Evolutionary conservation across 306 rosid species (phyloP).

Genomic region (Inga leiocalycina): DNA sequence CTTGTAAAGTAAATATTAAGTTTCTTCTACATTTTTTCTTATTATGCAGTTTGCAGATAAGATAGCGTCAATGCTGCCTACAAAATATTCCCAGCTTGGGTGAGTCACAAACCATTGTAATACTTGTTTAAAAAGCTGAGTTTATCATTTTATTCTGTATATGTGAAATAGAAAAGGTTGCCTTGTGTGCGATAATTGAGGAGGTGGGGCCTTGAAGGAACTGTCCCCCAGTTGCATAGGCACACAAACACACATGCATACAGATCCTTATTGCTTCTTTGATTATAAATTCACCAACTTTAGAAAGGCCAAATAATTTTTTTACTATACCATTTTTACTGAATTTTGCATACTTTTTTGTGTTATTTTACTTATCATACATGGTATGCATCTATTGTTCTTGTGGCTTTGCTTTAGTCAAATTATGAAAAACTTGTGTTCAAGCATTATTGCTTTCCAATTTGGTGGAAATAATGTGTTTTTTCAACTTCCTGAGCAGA

Average conservation of each 20-base stretch:
- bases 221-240: neutral
- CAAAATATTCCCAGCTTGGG: conserved; percentile 90
- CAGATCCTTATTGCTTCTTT: neutral
- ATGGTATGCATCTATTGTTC: conserved; percentile 16
- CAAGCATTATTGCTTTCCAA: conserved; percentile 23
- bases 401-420: conserved; percentile 27
- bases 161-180: conserved; percentile 13
- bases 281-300: neutral
- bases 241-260: neutral
- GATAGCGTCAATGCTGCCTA: conserved; percentile 83
- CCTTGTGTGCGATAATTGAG: neutral
- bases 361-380: neutral
- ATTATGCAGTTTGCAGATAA: conserved; percentile 93
- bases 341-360: conserved; percentile 15
- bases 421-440: conserved; percentile 19
- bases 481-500: conserved; percentile 49
- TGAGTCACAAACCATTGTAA: conserved; percentile 48
- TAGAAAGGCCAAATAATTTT: neutral
- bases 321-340: neutral
- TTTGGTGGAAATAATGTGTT: conserved; percentile 28
- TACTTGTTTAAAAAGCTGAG: conserved; percentile 3
- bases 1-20: conserved; percentile 18
- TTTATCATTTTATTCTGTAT: conserved; percentile 3
- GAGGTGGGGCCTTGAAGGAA: neutral
- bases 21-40: conserved; percentile 27